These are phyloP conservation scores for Scutellaria galericulata DNA, from an alignment of 257 asterid genomes.

Conservation along the genomic window DNA sequence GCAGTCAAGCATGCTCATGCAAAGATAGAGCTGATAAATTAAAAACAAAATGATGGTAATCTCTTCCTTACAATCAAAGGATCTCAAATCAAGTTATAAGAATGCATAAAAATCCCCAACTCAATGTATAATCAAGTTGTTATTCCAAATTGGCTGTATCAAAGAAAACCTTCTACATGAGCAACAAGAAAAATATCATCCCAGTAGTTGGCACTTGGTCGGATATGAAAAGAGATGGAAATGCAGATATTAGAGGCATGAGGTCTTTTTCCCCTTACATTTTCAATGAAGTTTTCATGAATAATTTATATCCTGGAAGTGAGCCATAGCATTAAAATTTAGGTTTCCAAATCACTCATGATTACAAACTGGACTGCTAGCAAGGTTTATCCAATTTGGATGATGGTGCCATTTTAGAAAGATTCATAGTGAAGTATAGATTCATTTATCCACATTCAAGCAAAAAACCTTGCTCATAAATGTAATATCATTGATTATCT, in stretches of 20 bases:
- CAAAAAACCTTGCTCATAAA: background rate
- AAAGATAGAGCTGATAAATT: conserved; percentile 20
- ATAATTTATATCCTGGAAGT: background rate
- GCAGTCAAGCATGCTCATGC: background rate
- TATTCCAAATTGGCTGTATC: background rate
- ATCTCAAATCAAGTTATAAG: conserved; percentile 26
- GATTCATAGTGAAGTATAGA: too few species aligned
- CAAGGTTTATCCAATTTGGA: conserved; percentile 9
- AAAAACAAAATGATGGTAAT: conserved; percentile 7
- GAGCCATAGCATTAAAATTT: conserved; percentile 8
- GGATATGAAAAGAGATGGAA: background rate
- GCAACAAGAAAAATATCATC: background rate
- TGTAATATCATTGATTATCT: background rate
- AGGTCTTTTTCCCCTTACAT: conserved; percentile 20
- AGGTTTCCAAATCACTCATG: background rate
- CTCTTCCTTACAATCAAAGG: conserved; percentile 22
- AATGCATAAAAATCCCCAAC: conserved; percentile 6
- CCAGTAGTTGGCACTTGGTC: background rate
- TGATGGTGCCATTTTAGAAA: background rate
- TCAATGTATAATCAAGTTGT: background rate
- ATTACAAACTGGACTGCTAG: background rate
- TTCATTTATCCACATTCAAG: background rate
- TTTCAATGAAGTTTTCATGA: background rate
- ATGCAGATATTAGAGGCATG: background rate
- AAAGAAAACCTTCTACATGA: background rate